Conservation (phyloP, 1,284 basidiomycete genomes). For the Rhodotorula mucilaginosa region DNA sequence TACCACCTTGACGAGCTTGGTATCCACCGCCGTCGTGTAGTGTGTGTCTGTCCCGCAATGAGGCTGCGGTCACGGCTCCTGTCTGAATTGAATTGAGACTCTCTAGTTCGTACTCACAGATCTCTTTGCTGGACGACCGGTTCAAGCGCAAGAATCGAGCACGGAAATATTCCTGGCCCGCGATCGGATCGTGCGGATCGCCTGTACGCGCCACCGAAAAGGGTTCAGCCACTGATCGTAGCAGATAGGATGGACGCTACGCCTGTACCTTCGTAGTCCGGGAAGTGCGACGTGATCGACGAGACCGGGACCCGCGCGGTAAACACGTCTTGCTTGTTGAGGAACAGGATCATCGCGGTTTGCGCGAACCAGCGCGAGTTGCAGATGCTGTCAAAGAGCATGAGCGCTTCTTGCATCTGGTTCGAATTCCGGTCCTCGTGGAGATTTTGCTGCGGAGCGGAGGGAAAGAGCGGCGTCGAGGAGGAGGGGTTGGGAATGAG, state of each 20-base stretch:
- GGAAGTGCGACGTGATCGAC: slow-evolving; percentile 80
- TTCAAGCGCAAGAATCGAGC: slow-evolving; percentile 76
- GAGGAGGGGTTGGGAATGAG: too few relatives aligned
- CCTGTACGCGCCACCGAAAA: background rate
- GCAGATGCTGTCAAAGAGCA: slow-evolving; percentile 50
- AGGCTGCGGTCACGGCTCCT: background rate
- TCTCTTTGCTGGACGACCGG: slow-evolving; percentile 80
- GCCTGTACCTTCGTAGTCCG: slow-evolving; percentile 52
- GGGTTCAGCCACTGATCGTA: background rate
- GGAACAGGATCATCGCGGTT: slow-evolving; percentile 42
- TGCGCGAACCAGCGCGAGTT: slow-evolving; percentile 42
- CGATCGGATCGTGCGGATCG: slow-evolving; percentile 59
- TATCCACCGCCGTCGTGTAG: slow-evolving; percentile 90
- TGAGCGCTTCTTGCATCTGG: slow-evolving; percentile 51
- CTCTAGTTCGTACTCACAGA: slow-evolving; percentile 68
- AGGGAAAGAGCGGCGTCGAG: too few relatives aligned
- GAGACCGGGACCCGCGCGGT: slow-evolving; percentile 75
- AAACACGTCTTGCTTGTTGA: slow-evolving; percentile 71
- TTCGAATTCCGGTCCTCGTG: slow-evolving; percentile 53
- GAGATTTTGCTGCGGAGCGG: slow-evolving; percentile 40
- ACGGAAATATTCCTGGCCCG: slow-evolving; percentile 87
- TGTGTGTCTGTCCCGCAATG: slow-evolving; percentile 51
- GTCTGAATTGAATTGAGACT: too few relatives aligned
- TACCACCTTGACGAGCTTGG: slow-evolving; percentile 81
- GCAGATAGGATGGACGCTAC: background rate